A percentile compares a stretch with the other conserved stretches of the same genome.
phyloP scores from a whole-genome alignment of 176 grass and related monocot genomes.

The Zoysia japonica region DNA sequence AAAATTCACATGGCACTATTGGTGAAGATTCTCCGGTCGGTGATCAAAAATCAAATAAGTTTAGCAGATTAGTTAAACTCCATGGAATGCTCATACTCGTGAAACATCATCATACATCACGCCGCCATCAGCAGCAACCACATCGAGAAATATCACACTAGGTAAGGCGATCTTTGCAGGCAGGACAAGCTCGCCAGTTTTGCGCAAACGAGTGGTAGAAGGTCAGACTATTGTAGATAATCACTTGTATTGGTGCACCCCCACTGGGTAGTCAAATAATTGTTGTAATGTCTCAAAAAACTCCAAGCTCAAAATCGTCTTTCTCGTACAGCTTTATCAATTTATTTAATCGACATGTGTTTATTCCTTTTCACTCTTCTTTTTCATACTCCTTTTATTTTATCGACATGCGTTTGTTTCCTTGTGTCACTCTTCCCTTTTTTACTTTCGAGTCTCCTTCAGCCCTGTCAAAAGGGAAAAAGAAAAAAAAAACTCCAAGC shows the following conservation, averaged over 20 bases:
- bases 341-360: too few relatives aligned
- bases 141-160: slow-evolving; percentile 27
- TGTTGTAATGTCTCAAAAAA: background rate
- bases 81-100: background rate
- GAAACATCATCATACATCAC: background rate
- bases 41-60: background rate
- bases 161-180: slow-evolving; percentile 13
- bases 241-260: background rate
- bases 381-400: background rate
- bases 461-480: too few relatives aligned
- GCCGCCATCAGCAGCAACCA: slow-evolving; percentile 8
- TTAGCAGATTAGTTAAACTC: background rate
- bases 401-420: too few relatives aligned
- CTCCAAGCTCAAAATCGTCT: background rate
- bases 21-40: background rate
- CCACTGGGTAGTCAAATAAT: background rate
- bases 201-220: slow-evolving; percentile 18
- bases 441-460: background rate
- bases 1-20: slow-evolving; percentile 1
- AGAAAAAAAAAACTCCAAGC: background rate
- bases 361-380: background rate
- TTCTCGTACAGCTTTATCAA: background rate
- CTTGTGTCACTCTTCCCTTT: background rate
- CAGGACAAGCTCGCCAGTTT: slow-evolving; percentile 22
- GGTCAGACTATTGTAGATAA: background rate